A percentile compares a stretch with the other conserved stretches of the same genome.
phyloP scores from a whole-genome alignment of 106 monocot genomes.

The Dendrobium catenatum region DNA sequence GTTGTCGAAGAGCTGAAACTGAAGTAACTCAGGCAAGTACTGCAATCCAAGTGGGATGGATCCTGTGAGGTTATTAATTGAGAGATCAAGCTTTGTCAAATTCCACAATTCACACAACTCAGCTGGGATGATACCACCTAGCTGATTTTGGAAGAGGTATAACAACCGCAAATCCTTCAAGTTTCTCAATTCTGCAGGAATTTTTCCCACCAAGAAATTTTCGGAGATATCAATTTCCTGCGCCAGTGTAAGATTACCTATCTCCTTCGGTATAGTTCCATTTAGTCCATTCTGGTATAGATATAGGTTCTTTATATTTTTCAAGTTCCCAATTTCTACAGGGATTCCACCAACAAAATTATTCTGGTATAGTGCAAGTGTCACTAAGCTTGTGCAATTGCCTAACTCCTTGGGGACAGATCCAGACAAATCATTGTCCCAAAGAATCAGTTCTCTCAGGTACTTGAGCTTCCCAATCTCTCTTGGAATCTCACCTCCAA shows the following conservation, averaged over 20 bases:
- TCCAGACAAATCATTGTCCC: conserved; percentile 65
- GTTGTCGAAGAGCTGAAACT: conserved; percentile 82
- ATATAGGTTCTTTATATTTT: conserved; percentile 46
- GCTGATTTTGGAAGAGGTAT: conserved; percentile 77
- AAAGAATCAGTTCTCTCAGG: conserved; percentile 57
- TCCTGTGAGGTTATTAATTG: conserved; percentile 72
- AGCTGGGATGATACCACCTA: conserved; percentile 59
- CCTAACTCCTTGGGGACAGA: conserved; percentile 66
- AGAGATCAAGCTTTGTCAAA: conserved; percentile 81
- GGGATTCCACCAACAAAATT: conserved; percentile 69
- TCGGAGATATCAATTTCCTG: conserved; percentile 88
- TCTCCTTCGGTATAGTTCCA: conserved; percentile 71
- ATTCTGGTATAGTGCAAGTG: conserved; percentile 79
- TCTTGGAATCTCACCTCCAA: conserved; percentile 56
- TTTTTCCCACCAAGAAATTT: conserved; percentile 58
- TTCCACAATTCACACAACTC: conserved; percentile 58
- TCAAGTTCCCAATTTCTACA: conserved; percentile 48
- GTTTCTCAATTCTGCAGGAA: conserved; percentile 57
- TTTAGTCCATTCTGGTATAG: conserved; percentile 78
- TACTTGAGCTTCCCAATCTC: conserved; percentile 51
- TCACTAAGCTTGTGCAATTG: conserved; percentile 47
- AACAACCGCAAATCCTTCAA: conserved; percentile 51
- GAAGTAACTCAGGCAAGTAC: conserved; percentile 49
- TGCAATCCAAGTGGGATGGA: conserved; percentile 64
- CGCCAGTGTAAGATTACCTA: conserved; percentile 52